Conservation (phyloP, 2,329 filamentous ascomycete species). For the Monilinia vaccinii-corymbosi region DNA sequence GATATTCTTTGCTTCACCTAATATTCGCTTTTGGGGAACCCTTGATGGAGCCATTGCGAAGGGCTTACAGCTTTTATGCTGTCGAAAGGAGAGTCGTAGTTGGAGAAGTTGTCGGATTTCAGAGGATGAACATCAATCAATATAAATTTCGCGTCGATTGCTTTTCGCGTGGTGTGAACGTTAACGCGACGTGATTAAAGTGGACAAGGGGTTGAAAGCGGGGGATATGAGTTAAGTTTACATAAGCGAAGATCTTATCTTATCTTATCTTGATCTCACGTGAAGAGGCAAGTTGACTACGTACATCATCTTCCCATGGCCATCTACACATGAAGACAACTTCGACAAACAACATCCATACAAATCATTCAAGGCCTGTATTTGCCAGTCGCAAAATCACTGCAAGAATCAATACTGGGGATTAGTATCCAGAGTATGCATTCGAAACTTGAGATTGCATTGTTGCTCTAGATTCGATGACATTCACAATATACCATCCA, state of each 20-base stretch:
- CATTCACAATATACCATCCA: neutral
- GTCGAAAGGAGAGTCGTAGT: neutral
- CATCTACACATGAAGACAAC: too few species aligned
- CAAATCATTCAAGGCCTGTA: neutral
- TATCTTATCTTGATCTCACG: neutral
- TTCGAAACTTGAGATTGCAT: neutral
- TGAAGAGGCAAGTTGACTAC: neutral
- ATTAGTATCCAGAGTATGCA: too few species aligned
- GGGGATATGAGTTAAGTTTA: too few species aligned
- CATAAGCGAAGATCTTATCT: neutral
- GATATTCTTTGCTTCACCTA: conserved; percentile 57
- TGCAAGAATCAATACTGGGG: too few species aligned
- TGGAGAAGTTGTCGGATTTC: neutral
- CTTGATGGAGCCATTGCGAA: conserved; percentile 31
- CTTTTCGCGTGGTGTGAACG: conserved; percentile 9
- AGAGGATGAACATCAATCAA: neutral
- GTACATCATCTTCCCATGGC: too few species aligned
- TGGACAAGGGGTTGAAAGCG: neutral
- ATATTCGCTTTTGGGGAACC: conserved; percentile 62
- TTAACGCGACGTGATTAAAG: conserved; percentile 12
- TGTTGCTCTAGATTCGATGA: neutral
- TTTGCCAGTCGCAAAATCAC: neutral
- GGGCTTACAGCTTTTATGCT: conserved; percentile 1
- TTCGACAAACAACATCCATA: neutral
- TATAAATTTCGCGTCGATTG: conserved; percentile 3